Evolutionary conservation across 2,329 filamentous ascomycete genomes (phyloP), one percentile per base, ranked within the genome.

Genomic region (Penicillium thymicola): DNA sequence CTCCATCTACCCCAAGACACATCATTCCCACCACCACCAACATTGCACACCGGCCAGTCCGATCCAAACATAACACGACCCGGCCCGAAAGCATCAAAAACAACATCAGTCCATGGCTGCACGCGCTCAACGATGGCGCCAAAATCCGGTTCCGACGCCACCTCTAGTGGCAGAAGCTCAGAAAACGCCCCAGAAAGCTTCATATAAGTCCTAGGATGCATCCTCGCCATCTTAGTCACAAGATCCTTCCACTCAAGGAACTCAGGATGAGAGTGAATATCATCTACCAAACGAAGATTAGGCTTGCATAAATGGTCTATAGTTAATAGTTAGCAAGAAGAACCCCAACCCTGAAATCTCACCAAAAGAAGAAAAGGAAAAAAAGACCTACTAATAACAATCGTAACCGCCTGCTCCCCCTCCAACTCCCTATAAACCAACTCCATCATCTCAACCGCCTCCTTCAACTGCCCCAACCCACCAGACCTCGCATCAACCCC

Each of bases 31-130:
- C 81, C 81, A 2, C 82, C 82, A 0, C 84, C 83, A 34, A 90
- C 77, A 60, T 90, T 92, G 75, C 91, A 96, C 0, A 97, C 88
- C 2, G 93, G 92, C 93, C 93, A 97, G 73, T 97, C 92, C 62
- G 89, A 92, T 25, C 88, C 92, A 73, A 94, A 97, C 87, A 97
- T 92, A 70, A 94, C 82, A 61, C 90, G 82, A 23, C 78, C 70
- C 0, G 88, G 76, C 1, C 89, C 86, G 68, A 96, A 97, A 1
- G 82, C 82, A 28, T 85, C 82, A 51, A 95, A 83, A 0, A 92
- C 77, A 51, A 88, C 83, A 58, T 86, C 83, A 2, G 90, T 82
- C 87, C 90, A 95, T 25, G 87, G 86, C 57, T 82, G 79, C 21
- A 89, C 79, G 40, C 81, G 81, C 59, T 82, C 77, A 62, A 90